Percentiles rank a stretch among this genome's conserved stretches.
Conservation (phyloP, 2,329 filamentous ascomycete genomes). For the Alternaria ventricosa region DNA sequence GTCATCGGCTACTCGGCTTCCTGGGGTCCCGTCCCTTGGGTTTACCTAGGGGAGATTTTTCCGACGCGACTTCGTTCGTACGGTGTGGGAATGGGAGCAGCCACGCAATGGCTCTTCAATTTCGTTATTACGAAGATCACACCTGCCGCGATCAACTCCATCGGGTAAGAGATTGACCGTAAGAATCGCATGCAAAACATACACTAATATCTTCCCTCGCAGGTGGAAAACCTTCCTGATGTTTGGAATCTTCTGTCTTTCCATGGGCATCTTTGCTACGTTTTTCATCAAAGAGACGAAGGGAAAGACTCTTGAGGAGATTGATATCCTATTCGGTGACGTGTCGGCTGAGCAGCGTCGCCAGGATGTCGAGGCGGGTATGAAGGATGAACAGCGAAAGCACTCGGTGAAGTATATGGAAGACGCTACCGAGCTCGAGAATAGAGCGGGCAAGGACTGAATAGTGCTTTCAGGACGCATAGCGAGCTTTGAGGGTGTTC, state of each 20-base stretch:
- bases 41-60: constrained; percentile 77
- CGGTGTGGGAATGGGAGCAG: constrained; percentile 74
- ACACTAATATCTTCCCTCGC: constrained; percentile 43
- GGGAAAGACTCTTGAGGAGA: constrained; percentile 53
- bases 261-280: constrained; percentile 53
- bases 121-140: constrained; percentile 71
- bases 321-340: constrained; percentile 55
- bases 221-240: constrained; percentile 55
- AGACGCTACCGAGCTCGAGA: background rate
- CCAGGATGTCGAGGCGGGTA: constrained; percentile 4
- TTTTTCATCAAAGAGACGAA: constrained; percentile 55
- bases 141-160: constrained; percentile 57
- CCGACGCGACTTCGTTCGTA: constrained; percentile 69
- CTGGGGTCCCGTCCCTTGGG: constrained; percentile 79
- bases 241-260: constrained; percentile 57
- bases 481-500: background rate
- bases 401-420: constrained; percentile 6
- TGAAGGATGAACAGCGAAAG: constrained; percentile 9
- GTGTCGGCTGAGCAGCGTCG: constrained; percentile 7
- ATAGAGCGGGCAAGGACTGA: constrained; percentile 2
- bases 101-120: constrained; percentile 76
- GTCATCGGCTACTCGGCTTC: constrained; percentile 73
- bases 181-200: constrained; percentile 47
- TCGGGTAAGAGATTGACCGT: background rate
- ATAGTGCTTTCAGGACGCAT: background rate